Evolutionary conservation across 2,329 filamentous ascomycete genomes (phyloP), one percentile per base, ranked within the genome.

Genomic region (Malbranchea zuffiana): DNA sequence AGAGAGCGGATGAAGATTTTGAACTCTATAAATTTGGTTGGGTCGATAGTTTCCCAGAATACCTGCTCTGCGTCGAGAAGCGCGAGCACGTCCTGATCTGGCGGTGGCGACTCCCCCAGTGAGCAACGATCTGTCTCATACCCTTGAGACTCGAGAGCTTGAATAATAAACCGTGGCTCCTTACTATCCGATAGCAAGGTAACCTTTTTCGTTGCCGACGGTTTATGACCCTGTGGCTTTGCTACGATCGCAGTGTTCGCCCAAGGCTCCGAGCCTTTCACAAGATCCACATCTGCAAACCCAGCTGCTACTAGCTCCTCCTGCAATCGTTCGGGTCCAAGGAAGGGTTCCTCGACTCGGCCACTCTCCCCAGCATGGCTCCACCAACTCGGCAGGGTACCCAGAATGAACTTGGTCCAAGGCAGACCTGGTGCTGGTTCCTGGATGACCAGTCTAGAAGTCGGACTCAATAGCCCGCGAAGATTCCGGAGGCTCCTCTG

Each of bases 31-130:
- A 16, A 36, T 16, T 19, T 10, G 3, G 17, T 5, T 16, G 10
- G 23, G 7, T 13, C 6, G 36, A 65, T 65, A 29, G 64, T 61
- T 0, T 53, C 42, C 6, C 39, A 21, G 33, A 62, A 60, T 0
- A 59, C 33, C 2, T 54, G 46, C 6, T 64, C 51, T 0, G 63
- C 48, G 20, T 53, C 36, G 6, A 39, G 20, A 7, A 39, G 13
- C 7, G 36, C 21, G 12, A 39, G 6, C 11, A 39, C 27, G 18
- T 24, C 19, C 12, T 39, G 20, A 15, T 8, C 7, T 11, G 18
- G 7, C 5, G 36, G 28, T 6, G 38, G 38, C 7, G 24, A 7
- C 10, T 31, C 23, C 10, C 21, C 11, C 16, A 40, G 17, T 24
- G 24, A 20, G 18, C 38, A 20, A 18, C 12, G 23, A n/a, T 19